Conservation (phyloP, 2,329 filamentous ascomycete species). For the Aspergillus novoparasiticus region DNA sequence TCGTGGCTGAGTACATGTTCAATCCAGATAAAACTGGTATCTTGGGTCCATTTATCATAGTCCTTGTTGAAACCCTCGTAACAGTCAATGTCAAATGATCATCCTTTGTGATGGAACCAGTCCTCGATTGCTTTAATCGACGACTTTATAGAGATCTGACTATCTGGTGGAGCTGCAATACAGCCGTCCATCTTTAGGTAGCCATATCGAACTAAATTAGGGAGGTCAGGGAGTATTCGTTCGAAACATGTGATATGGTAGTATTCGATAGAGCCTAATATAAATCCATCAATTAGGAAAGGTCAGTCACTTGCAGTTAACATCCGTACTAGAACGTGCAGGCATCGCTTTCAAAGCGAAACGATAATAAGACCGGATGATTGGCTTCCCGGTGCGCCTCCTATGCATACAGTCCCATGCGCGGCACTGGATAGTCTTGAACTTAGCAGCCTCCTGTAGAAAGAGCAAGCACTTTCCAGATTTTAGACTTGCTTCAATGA, state of each 20-base stretch:
- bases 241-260: not conserved
- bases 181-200: not conserved
- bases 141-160: not conserved
- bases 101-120: not conserved
- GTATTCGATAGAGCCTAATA: not conserved
- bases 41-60: not conserved
- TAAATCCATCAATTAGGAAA: not conserved
- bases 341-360: not conserved
- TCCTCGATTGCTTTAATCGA: not conserved
- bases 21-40: not conserved
- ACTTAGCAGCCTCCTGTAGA: no score
- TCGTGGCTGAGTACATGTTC: not conserved
- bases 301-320: not conserved
- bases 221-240: not conserved
- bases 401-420: no score
- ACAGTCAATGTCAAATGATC: not conserved
- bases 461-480: no score
- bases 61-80: not conserved
- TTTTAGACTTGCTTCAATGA: no score
- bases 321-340: not conserved
- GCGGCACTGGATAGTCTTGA: no score
- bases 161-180: not conserved
- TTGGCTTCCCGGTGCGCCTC: no score
- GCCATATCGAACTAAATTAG: not conserved
- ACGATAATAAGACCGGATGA: no score